Conservation (phyloP, 164 flowering plant genomes). For the Stephania yunnanensis region DNA sequence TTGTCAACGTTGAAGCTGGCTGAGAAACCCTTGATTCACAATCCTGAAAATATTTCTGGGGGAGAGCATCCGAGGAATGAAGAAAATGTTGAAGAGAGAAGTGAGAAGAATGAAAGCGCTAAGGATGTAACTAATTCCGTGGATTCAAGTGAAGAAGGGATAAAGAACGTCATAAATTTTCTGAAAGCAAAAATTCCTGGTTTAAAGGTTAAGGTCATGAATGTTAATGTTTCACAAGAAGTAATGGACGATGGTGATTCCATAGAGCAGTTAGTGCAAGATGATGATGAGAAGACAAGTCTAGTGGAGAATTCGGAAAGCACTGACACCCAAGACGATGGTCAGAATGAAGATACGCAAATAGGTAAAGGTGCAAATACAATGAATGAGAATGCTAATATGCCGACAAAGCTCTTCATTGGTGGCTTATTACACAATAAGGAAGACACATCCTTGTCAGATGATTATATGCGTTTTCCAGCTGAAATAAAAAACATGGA, state of each 20-base stretch:
- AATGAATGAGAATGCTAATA: constrained; percentile 42
- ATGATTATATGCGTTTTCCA: constrained; percentile 62
- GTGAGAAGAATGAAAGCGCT: constrained; percentile 45
- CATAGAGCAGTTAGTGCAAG: constrained; percentile 52
- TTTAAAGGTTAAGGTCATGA: constrained; percentile 74
- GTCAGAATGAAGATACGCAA: constrained; percentile 44
- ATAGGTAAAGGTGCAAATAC: constrained; percentile 34
- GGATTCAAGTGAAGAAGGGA: constrained; percentile 69
- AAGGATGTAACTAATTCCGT: constrained; percentile 46
- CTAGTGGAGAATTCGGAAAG: constrained; percentile 45
- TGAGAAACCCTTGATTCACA: constrained; percentile 30
- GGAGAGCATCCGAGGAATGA: constrained; percentile 41
- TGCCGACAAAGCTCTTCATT: constrained; percentile 62
- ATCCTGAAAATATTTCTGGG: constrained; percentile 34
- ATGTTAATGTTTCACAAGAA: constrained; percentile 49
- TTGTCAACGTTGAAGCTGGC: constrained; percentile 35
- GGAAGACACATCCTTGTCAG: constrained; percentile 59
- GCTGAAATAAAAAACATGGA: constrained; percentile 67
- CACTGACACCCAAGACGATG: constrained; percentile 37
- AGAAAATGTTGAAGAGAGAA: constrained; percentile 35
- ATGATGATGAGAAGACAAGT: constrained; percentile 38
- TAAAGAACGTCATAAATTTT: constrained; percentile 72
- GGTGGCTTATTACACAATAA: constrained; percentile 80
- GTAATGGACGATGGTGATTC: constrained; percentile 40
- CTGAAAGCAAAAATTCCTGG: constrained; percentile 86